Conservation (phyloP, 2,329 filamentous ascomycete genomes). For the Botrytis deweyae region DNA sequence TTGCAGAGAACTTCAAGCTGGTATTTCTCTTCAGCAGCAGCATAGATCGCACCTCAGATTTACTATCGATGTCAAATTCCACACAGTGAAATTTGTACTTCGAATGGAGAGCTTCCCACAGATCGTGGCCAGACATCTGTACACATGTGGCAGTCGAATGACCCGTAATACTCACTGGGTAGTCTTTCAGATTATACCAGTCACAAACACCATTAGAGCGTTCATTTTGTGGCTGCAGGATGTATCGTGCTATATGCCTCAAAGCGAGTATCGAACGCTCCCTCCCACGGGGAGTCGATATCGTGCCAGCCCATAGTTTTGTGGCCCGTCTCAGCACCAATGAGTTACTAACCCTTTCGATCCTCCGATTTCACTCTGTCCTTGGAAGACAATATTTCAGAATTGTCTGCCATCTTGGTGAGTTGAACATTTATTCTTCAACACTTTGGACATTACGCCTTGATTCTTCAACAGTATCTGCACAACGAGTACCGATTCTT, state of each 20-base stretch:
- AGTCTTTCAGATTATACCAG: neutral
- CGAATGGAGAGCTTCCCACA: neutral
- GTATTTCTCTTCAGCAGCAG: neutral
- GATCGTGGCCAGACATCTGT: neutral
- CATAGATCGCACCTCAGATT: neutral
- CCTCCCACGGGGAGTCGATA: neutral
- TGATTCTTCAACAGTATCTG: neutral
- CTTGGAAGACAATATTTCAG: neutral
- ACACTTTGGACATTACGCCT: neutral
- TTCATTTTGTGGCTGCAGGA: neutral
- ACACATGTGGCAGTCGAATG: neutral
- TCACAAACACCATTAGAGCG: neutral
- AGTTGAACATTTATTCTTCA: neutral
- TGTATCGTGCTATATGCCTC: neutral
- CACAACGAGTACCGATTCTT: neutral
- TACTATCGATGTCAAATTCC: neutral
- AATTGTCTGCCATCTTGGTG: too few species aligned
- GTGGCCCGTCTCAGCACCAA: neutral
- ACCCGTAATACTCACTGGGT: too few species aligned
- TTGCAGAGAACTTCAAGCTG: neutral
- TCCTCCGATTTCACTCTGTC: neutral
- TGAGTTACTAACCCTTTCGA: neutral
- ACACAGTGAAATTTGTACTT: neutral
- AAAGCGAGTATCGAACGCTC: neutral
- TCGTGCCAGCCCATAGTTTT: neutral